Base-by-base conservation (phyloP, 495 filamentous ascomycete species). In the Cairneyella variabilis region DNA sequence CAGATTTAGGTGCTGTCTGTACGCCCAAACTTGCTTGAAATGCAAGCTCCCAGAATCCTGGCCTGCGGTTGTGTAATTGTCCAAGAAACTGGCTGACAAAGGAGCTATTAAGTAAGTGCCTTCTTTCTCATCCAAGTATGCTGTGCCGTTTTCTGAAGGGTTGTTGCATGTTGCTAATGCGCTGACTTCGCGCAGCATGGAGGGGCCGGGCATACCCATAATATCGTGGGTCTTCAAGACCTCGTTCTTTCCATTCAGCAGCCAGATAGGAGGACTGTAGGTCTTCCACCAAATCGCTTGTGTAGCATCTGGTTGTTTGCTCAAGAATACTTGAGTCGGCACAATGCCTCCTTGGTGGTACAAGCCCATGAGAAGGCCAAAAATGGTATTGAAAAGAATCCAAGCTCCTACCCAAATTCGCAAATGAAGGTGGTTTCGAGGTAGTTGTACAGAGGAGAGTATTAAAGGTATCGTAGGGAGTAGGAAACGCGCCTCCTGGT, bases 261-360 rank as follows among this genome's bases (percentile, higher is more conserved):
- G 75, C 91, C 93, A 97, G 18, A 87, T 83, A 0, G 93, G 93
- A 6, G 93, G 93, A 57, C 84, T 88, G 67, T 98, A 98, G 0
- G 95, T 97, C 62, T 95, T 96, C 93, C 93, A 98, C 91, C 91
- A 98, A 48, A 95, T 76, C 3, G 88, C 87, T 10, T 86, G 76
- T 4, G 78, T 80, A n/a, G 82, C 78, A 45, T 80, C 74, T 16
- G 69, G 77, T 61, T 81, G 77, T 27, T 72, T 75, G 63, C 75
- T 78, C 63, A 81, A 61, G 48, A 81, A 81, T 12, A 80, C 74
- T 62, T 98, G 93, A 7, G 84, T 80, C 10, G 90, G 90, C 3
- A 97, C 78, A 22, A 98, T 80, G 25, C 93, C 93, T 23, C 88
- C 93, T 73, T 98, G 93, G 67, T 98, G 93, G 61, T 93, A 97